These are phyloP conservation scores for Lasiodiplodia citricola DNA, from an alignment of 2,329 filamentous ascomycete species.

Conservation along the genomic window DNA sequence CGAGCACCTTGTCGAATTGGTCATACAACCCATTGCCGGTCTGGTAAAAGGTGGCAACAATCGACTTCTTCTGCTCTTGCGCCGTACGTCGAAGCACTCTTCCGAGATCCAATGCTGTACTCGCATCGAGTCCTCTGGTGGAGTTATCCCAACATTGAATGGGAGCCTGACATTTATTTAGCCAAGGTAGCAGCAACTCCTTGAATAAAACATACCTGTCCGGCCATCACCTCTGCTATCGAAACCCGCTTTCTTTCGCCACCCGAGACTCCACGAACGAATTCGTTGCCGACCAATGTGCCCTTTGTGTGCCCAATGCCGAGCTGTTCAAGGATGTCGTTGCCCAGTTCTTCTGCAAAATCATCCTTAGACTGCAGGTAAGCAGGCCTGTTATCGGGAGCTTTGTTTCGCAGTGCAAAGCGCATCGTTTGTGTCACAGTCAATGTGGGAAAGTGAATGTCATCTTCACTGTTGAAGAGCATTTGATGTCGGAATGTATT, in stretches of 20 bases:
- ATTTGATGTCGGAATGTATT: slow-evolving; percentile 50
- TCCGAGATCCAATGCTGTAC: too few species aligned
- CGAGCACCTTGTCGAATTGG: slow-evolving; percentile 73
- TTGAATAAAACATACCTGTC: too few species aligned
- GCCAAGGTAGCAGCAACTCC: too few species aligned
- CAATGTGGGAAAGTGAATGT: slow-evolving; percentile 62
- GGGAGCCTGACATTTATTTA: too few species aligned
- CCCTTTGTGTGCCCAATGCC: slow-evolving; percentile 62
- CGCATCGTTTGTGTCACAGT: slow-evolving; percentile 62
- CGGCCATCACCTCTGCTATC: slow-evolving; percentile 41
- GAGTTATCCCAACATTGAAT: too few species aligned
- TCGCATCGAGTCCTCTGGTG: too few species aligned
- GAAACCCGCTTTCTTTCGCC: slow-evolving; percentile 66
- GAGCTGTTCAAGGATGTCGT: slow-evolving; percentile 59
- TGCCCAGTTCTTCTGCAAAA: slow-evolving; percentile 33
- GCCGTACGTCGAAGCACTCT: too few species aligned
- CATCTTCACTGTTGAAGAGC: slow-evolving; percentile 54
- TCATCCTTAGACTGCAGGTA: slow-evolving; percentile 29
- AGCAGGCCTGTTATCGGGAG: slow-evolving; percentile 49
- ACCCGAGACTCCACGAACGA: slow-evolving; percentile 65
- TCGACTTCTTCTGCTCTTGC: too few species aligned
- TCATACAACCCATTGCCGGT: slow-evolving; percentile 60
- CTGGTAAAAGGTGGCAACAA: slow-evolving; percentile 42
- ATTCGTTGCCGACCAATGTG: slow-evolving; percentile 63
- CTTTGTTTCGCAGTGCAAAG: slow-evolving; percentile 60